These are phyloP conservation scores for Suillus occidentalis DNA, from an alignment of 768 basidiomycete species.

Conservation along the genomic window DNA sequence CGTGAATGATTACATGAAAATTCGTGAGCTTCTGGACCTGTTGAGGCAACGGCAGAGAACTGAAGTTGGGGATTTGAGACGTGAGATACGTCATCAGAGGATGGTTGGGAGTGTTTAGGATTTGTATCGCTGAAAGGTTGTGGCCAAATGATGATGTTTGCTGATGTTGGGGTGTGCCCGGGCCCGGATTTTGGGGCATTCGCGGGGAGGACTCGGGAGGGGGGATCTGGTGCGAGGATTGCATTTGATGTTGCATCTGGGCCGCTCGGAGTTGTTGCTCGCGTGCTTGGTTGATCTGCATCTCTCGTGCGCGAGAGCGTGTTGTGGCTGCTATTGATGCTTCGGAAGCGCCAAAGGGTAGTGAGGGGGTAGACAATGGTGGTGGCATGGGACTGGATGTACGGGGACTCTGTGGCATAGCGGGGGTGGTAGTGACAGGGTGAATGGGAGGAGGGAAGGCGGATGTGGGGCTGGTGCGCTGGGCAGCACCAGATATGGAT, in stretches of 20 bases:
- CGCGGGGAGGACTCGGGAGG: conserved; percentile 34
- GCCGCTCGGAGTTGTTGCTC: conserved; percentile 34
- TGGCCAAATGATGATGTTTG: conserved; percentile 23
- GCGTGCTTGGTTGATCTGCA: conserved; percentile 37
- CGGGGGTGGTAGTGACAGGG: conserved; percentile 16
- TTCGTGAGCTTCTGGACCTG: conserved; percentile 61
- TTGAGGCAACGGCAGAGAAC: conserved; percentile 45
- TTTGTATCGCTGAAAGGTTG: conserved; percentile 39
- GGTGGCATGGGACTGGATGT: conserved; percentile 34
- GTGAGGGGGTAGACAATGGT: conserved; percentile 29
- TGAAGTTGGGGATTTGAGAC: conserved; percentile 53
- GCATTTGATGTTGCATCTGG: conserved; percentile 35
- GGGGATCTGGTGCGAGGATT: conserved; percentile 42
- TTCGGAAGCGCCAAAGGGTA: conserved; percentile 34
- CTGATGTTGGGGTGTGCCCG: conserved; percentile 20
- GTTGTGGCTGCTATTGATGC: conserved; percentile 34
- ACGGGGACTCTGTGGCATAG: conserved; percentile 32
- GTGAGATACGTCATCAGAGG: conserved; percentile 59
- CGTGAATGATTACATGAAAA: conserved; percentile 44
- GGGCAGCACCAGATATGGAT: conserved; percentile 18
- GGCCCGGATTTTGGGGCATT: conserved; percentile 17
- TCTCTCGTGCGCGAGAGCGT: conserved; percentile 34
- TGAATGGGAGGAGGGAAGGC: conserved; percentile 22
- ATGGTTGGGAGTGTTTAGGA: conserved; percentile 57
- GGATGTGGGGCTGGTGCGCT: conserved; percentile 23